These are phyloP conservation scores for Aaosphaeria pasadenensis DNA, from an alignment of 2,329 filamentous ascomycete species.

Conservation along the genomic window DNA sequence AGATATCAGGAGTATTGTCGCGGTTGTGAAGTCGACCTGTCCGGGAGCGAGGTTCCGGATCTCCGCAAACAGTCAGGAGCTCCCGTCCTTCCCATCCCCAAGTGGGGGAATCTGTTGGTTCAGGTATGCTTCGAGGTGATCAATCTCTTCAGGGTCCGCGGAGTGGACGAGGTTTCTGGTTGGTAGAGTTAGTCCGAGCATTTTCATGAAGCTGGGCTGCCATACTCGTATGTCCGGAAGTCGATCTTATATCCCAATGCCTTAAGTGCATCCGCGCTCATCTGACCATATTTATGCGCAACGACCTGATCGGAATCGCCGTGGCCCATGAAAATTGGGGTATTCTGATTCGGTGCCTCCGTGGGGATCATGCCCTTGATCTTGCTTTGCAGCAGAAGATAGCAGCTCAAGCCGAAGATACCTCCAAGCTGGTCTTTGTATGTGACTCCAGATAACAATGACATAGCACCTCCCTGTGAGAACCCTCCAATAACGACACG, in stretches of 20 bases:
- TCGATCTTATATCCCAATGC: constrained; percentile 69
- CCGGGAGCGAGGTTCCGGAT: too few species aligned
- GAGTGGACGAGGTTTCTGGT: constrained; percentile 69
- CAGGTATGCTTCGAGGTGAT: constrained; percentile 71
- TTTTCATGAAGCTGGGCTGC: too few species aligned
- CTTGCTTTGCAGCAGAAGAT: constrained; percentile 69
- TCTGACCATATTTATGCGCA: constrained; percentile 63
- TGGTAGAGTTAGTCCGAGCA: too few species aligned
- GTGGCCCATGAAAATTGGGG: constrained; percentile 85
- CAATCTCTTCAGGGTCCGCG: constrained; percentile 73
- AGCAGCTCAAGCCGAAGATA: constrained; percentile 81
- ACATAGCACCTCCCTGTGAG: constrained; percentile 84
- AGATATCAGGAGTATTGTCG: too few species aligned
- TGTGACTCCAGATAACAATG: constrained; percentile 76
- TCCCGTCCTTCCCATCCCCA: constrained; percentile 24
- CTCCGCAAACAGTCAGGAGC: too few species aligned
- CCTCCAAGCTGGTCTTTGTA: constrained; percentile 74
- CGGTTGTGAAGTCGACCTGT: too few species aligned
- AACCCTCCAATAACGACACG: constrained; percentile 86
- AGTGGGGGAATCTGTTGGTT: constrained; percentile 51
- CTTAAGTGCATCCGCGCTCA: constrained; percentile 65
- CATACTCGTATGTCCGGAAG: constrained; percentile 73
- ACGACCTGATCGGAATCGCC: constrained; percentile 77
- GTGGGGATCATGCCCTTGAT: constrained; percentile 48
- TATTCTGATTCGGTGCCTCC: constrained; percentile 64